phyloP scores from a whole-genome alignment of 2,329 filamentous ascomycete species.

The Beauveria scarabaeidicola region DNA sequence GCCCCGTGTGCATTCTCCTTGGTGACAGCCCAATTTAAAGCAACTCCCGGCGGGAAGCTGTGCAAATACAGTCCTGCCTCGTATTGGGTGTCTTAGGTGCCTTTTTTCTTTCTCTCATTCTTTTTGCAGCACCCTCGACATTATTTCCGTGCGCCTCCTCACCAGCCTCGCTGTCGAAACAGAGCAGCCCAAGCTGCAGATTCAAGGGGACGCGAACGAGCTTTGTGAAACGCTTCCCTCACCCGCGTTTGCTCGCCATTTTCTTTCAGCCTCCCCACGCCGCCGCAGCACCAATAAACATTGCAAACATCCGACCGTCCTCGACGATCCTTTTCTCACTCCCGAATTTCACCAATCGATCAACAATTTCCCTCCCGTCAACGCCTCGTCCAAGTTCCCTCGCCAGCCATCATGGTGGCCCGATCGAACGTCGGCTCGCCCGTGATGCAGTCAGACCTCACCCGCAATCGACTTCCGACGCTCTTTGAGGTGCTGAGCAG shows the following conservation, averaged over 20 bases:
- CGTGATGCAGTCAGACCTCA: constrained; percentile 49
- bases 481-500: constrained; percentile 93
- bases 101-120: neutral
- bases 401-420: constrained; percentile 16
- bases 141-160: neutral
- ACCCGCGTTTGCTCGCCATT: constrained; percentile 3
- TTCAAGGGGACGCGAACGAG: constrained; percentile 9
- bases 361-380: neutral
- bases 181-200: neutral
- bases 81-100: neutral
- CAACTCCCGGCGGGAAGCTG: neutral
- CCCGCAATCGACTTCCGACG: constrained; percentile 80
- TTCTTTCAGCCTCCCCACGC: neutral
- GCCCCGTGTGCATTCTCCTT: constrained; percentile 4
- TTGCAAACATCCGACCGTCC: neutral
- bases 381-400: neutral
- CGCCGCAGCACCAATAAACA: neutral
- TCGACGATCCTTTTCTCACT: neutral
- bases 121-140: too few relatives aligned
- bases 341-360: neutral
- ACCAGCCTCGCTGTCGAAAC: neutral
- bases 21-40: constrained; percentile 2
- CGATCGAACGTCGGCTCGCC: constrained; percentile 28
- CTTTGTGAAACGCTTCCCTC: constrained; percentile 8
- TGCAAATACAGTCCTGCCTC: neutral